A percentile compares a stretch with the other conserved stretches of the same genome.
Conservation (phyloP, 2,329 filamentous ascomycete genomes). For the Fusarium phyllophilum region DNA sequence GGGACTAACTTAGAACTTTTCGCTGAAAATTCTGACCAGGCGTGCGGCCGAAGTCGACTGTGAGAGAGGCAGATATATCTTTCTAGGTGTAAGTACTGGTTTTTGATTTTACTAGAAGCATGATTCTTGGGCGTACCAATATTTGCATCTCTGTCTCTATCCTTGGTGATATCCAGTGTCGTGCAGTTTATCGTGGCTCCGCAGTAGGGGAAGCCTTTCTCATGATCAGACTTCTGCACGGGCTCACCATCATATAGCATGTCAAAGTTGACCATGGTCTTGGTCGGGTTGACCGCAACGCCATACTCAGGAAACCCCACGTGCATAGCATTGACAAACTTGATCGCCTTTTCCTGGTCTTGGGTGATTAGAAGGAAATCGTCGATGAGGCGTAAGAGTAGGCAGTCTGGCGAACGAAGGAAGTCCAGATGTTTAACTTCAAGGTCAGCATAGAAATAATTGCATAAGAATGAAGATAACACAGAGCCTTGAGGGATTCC, state of each 20-base stretch:
- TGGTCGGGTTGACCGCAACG: conserved; percentile 77
- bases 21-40: conserved; percentile 83
- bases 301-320: conserved; percentile 81
- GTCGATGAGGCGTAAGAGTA: conserved; percentile 87
- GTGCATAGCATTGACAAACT: conserved; percentile 85
- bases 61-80: conserved; percentile 75
- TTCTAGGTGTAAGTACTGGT: background rate
- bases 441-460: conserved; percentile 93
- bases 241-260: conserved; percentile 63
- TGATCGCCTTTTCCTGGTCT: conserved; percentile 70
- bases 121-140: conserved; percentile 56
- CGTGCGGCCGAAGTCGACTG: conserved; percentile 76
- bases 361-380: conserved; percentile 92
- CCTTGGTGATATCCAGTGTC: conserved; percentile 79
- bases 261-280: conserved; percentile 88
- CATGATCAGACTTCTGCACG: conserved; percentile 59
- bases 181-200: conserved; percentile 79
- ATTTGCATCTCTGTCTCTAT: conserved; percentile 64
- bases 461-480: conserved; percentile 87
- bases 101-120: background rate
- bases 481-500: conserved; percentile 96
- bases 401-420: conserved; percentile 62
- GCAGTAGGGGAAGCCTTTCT: conserved; percentile 83
- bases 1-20: conserved; percentile 74
- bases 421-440: conserved; percentile 78